phyloP scores from a whole-genome alignment of 1,284 basidiomycete species.

The Moniliella sp. region DNA sequence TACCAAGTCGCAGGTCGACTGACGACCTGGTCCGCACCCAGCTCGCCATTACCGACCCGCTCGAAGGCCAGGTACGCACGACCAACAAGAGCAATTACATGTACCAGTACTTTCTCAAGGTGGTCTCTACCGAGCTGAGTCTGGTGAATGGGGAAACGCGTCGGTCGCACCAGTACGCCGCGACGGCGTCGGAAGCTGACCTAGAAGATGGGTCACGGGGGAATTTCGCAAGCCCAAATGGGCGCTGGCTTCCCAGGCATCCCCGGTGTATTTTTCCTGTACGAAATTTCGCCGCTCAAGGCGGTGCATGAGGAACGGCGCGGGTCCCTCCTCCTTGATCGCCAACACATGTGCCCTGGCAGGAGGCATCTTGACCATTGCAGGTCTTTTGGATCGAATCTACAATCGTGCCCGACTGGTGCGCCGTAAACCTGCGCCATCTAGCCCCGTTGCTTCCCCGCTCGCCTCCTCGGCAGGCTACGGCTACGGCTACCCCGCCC shows the following conservation, averaged over 20 bases:
- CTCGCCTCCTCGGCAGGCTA: no score
- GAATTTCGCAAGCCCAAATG: slow-evolving; percentile 37
- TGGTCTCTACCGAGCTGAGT: slow-evolving; percentile 25
- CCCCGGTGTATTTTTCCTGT: slow-evolving; percentile 40
- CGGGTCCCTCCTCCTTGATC: slow-evolving; percentile 86
- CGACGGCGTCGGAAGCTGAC: slow-evolving; percentile 86
- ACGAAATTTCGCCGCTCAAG: slow-evolving; percentile 46
- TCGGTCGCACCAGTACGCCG: slow-evolving; percentile 73
- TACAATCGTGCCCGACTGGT: slow-evolving; percentile 38
- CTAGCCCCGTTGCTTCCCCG: not conserved
- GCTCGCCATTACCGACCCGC: slow-evolving; percentile 42
- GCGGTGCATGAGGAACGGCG: slow-evolving; percentile 39
- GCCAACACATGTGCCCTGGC: slow-evolving; percentile 70
- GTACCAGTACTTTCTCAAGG: slow-evolving; percentile 62
- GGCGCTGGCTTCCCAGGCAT: slow-evolving; percentile 52
- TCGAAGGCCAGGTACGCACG: slow-evolving; percentile 50
- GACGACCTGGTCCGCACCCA: not conserved
- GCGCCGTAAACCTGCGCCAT: slow-evolving; percentile 6
- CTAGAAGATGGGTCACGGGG: slow-evolving; percentile 35
- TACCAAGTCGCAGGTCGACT: not conserved
- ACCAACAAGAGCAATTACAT: slow-evolving; percentile 37
- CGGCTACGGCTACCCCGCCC: no score
- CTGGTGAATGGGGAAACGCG: slow-evolving; percentile 32
- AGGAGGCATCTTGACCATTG: slow-evolving; percentile 84
- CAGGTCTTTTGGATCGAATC: slow-evolving; percentile 70